Evolutionary conservation across 2,329 filamentous ascomycete species (phyloP), one percentile per base, ranked within the genome.

Genomic region (Phyllosticta ampelicida): DNA sequence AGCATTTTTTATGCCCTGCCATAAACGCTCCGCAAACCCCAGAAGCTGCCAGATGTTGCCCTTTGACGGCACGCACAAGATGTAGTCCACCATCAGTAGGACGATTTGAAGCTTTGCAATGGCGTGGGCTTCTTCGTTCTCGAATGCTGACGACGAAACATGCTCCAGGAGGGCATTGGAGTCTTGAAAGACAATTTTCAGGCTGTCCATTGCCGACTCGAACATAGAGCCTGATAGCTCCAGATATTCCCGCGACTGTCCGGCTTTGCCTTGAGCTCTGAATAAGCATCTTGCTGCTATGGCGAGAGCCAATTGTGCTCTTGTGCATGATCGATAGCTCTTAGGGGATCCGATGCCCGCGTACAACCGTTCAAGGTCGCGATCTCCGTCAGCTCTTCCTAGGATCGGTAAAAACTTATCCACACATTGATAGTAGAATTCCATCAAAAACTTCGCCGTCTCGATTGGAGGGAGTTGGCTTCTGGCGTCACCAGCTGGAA

Each of bases 361-460:
- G 21, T 59, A 59, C 5, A 59, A n/a, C 16, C 48, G 53, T 10
- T 52, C 16, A 1, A 59, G 53, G 49, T 59, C 57, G 48, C 51
- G 53, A 19, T 59, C 57, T 20, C 57, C 57, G 19, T 55, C 28
- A 20, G 55, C 51, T 21, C 53, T 53, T 28, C 53, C 57, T 3
- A 59, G 21, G 10, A 55, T 51, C 5, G 57, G 57, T 10, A 52
- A 48, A 16, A 59, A 44, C 1, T 48, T 28, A 29, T 59, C 53
- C 29, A 59, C 54, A 5, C 53, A 59, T n/a, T 59, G 51, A 49
- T 59, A 59, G 53, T 59, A 59, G 29, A 59, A 59, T 13, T 59
- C 57, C 23, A 55, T 11, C 5, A 59, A 49, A 9, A 59, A 59
- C 13, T 53, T 26, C 21, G 23, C 28, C 1, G 57, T 59, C 30